Conservation (phyloP, 371 early-diverging fungal species). For the Zancudomyces culisetae region DNA sequence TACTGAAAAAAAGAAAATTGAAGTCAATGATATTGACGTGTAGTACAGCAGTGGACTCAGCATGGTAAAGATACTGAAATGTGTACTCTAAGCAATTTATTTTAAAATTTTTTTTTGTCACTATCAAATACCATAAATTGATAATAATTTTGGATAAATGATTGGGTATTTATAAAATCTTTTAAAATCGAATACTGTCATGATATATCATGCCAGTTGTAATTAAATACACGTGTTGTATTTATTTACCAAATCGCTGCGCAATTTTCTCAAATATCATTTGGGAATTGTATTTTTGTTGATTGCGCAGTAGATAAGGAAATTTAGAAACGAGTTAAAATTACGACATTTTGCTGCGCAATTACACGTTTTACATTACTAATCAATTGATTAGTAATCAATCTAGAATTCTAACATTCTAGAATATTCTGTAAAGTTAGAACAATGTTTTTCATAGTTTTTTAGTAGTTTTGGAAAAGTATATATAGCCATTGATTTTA, state of each 20-base stretch:
- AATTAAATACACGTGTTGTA: slow-evolving; percentile 1
- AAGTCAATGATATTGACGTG: no score
- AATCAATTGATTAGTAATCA: not conserved
- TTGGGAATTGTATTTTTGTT: not conserved
- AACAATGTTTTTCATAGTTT: not conserved
- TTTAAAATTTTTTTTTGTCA: not conserved
- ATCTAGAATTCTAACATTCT: not conserved
- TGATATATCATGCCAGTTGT: not conserved
- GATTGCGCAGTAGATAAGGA: not conserved
- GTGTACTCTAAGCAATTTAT: not conserved
- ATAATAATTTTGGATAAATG: not conserved
- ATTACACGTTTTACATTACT: not conserved
- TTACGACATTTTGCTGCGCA: slow-evolving; percentile 1
- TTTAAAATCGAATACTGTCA: not conserved
- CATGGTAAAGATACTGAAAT: not conserved
- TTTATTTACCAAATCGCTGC: not conserved
- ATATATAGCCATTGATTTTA: not conserved
- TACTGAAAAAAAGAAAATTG: not conserved
- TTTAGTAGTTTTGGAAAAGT: not conserved
- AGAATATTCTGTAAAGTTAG: not conserved
- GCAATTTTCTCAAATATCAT: not conserved
- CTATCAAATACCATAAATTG: not conserved
- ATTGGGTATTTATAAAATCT: not conserved
- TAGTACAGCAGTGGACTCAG: no score
- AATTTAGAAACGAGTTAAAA: not conserved